These are phyloP conservation scores for Rhodocollybia butyracea DNA, from an alignment of 768 basidiomycete species.

Conservation along the genomic window DNA sequence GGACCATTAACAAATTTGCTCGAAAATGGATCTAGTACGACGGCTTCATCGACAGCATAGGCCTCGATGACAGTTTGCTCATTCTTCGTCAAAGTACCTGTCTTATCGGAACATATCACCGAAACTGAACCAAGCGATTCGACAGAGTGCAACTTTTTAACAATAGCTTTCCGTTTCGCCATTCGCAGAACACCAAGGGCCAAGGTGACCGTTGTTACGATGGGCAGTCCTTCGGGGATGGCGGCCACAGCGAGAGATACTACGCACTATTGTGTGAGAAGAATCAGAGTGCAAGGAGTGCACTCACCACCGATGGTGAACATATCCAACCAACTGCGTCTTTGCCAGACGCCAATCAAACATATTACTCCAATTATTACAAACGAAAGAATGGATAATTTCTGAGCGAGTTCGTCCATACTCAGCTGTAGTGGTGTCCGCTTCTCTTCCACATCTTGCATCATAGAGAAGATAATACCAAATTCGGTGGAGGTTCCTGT, in stretches of 20 bases:
- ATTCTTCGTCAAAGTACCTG: constrained; percentile 93
- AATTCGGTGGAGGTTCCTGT: constrained; percentile 89
- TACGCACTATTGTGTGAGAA: constrained; percentile 29
- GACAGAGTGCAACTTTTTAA: constrained; percentile 94
- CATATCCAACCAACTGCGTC: constrained; percentile 93
- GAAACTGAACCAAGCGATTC: constrained; percentile 92
- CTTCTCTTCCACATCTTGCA: constrained; percentile 96
- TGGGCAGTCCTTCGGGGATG: constrained; percentile 94
- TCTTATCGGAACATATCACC: constrained; percentile 98
- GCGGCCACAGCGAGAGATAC: constrained; percentile 98
- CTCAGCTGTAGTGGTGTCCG: constrained; percentile 88
- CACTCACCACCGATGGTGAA: constrained; percentile 93
- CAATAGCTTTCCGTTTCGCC: constrained; percentile 93
- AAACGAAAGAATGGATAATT: constrained; percentile 86
- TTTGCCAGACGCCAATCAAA: constrained; percentile 83
- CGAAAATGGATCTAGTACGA: constrained; percentile 58
- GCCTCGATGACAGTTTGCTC: constrained; percentile 92
- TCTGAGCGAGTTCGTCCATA: constrained; percentile 97
- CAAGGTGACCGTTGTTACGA: constrained; percentile 95
- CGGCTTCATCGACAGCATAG: constrained; percentile 81
- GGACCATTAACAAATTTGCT: constrained; percentile 30
- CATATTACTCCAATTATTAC: constrained; percentile 94
- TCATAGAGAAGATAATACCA: constrained; percentile 95
- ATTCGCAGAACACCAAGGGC: constrained; percentile 92
- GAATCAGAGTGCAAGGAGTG: background rate